A percentile compares a stretch with the other conserved stretches of the same genome.
phyloP scores from a whole-genome alignment of 2,329 filamentous ascomycete species.

The Chrysosphaeria jannelii region DNA sequence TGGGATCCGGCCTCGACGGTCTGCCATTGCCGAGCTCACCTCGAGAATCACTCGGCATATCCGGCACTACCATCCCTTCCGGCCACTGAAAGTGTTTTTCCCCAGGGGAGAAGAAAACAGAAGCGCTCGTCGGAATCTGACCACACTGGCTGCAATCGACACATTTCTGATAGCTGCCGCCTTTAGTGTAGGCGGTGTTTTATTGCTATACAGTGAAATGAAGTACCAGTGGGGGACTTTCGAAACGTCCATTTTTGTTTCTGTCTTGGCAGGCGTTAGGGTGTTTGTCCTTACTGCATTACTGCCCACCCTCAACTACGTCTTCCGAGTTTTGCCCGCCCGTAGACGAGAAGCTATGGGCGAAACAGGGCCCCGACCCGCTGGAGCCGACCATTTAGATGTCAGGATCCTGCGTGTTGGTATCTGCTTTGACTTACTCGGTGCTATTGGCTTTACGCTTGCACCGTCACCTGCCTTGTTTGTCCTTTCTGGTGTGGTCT shows the following conservation, averaged over 20 bases:
- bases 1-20: constrained; percentile 3
- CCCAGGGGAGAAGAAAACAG: constrained; percentile 34
- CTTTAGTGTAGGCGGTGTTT: constrained; percentile 53
- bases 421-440: constrained; percentile 45
- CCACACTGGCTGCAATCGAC: constrained; percentile 53
- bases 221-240: constrained; percentile 60
- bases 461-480: constrained; percentile 32
- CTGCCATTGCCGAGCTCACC: constrained; percentile 3
- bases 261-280: constrained; percentile 44
- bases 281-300: constrained; percentile 46
- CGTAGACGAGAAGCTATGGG: constrained; percentile 13
- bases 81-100: constrained; percentile 47
- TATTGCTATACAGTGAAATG: constrained; percentile 57
- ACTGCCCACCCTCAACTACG: constrained; percentile 46
- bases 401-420: constrained; percentile 45
- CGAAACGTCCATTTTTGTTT: constrained; percentile 56
- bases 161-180: constrained; percentile 53
- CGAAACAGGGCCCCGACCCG: constrained; percentile 24
- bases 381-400: constrained; percentile 51
- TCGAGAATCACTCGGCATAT: constrained; percentile 9
- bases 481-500: constrained; percentile 37
- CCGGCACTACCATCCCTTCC: constrained; percentile 33
- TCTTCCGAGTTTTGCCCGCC: constrained; percentile 30
- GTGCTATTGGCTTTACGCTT: constrained; percentile 45
- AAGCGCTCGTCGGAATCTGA: constrained; percentile 46